Conservation (phyloP, 257 asterid genomes). For the Nicotiana obtusifolia region DNA sequence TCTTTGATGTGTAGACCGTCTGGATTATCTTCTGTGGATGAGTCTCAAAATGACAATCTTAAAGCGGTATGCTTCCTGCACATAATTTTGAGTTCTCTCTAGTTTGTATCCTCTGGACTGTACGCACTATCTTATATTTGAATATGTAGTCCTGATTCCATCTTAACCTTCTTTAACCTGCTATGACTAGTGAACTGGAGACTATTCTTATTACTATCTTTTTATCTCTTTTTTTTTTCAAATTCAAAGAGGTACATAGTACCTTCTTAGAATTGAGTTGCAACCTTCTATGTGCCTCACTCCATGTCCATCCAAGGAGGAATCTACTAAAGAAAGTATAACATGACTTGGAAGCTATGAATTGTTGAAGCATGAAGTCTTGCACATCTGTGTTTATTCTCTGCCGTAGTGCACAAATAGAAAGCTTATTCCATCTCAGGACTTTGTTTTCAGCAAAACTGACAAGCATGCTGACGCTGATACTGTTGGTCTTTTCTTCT, state of each 20-base stretch:
- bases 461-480: too few relatives aligned
- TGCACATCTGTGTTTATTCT: too few relatives aligned
- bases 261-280: too few relatives aligned
- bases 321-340: too few relatives aligned
- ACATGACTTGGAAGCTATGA: too few relatives aligned
- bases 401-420: too few relatives aligned
- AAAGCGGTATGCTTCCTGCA: conserved; percentile 43
- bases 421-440: too few relatives aligned
- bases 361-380: too few relatives aligned
- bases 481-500: too few relatives aligned
- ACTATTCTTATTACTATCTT: not conserved
- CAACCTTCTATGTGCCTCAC: too few relatives aligned
- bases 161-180: not conserved
- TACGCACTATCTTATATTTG: not conserved
- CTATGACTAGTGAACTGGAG: not conserved
- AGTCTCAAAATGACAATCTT: conserved; percentile 49
- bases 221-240: not conserved
- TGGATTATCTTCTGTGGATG: conserved; percentile 77
- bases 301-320: too few relatives aligned
- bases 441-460: too few relatives aligned
- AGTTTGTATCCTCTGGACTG: not conserved
- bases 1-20: conserved; percentile 78
- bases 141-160: not conserved
- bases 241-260: not conserved
- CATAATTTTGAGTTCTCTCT: not conserved